Base-by-base conservation (phyloP, 345 rosid genomes). In the Carallia brachiata region DNA sequence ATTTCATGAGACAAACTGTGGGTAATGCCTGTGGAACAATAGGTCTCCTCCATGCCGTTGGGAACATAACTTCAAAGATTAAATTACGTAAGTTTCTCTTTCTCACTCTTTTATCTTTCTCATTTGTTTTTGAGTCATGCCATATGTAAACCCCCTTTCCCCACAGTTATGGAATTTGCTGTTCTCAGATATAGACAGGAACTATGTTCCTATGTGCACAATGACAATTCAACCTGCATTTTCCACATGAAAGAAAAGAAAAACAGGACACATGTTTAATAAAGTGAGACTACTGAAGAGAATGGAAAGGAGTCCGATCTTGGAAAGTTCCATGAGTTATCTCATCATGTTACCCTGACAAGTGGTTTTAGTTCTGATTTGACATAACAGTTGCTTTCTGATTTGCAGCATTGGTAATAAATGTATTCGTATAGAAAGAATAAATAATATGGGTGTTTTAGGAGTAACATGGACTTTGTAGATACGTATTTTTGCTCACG, bases 11-110 rank as follows among this genome's bases (percentile, higher is more conserved):
- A 73, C 99, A 92, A 86, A 95, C 97, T 64, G 97, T 92, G 52
- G 97, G 96, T 68, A 95, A 95, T 83, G 97, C 97, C 68, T 95
- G 99, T 80, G 97, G 99, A 82, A 95, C 99, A 44, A 80, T 92
- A 70, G 99, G 96, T 6, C 93, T 92, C 80, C 97, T 95, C 80
- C 99, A 95, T 75, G 90, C 96, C 65, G 76, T 95, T 71, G 99
- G 97, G 71, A 95, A 95, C 79, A 63, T 90, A 61, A 83, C 85
- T 65, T 90, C 99, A 10, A 77, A 85, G 63, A 70, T 92, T 85
- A 89, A 88, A 53, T 89, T 91, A 28, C 27, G 97, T 91, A 77
- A 87, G 93, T 78, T 63, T 36, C 17, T 69, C 55, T 37, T 10
- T 64, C 19, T 36, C 28, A 60, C 34, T 32, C 34, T 32, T 4